Base-by-base conservation (phyloP, 768 basidiomycete genomes). In the Trametopsis cervina region DNA sequence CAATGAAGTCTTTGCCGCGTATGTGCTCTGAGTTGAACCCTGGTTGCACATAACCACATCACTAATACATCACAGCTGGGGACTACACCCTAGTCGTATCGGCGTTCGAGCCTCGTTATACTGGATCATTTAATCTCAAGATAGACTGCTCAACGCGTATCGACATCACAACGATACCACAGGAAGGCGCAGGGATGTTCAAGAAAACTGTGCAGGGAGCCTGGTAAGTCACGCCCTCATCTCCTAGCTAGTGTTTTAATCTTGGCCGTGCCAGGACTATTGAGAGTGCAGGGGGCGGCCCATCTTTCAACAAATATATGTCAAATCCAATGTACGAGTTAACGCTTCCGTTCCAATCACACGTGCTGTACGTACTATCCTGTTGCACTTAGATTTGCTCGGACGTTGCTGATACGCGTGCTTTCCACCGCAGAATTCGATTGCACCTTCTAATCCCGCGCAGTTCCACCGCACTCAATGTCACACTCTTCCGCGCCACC, bases 111-210 rank as follows among this genome's bases (percentile, higher is more conserved):
- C 83, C 90, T 1, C 54, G 54, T 2, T 77, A 86, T 48, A 70
- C 72, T 3, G 89, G 89, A 2, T 53, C 73, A 7, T 95, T 82
- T 64, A 73, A 70, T 1, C 63, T 96, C 21, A 72, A 71, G 20
- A 65, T 90, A 2, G 78, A 86, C 42, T 78, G 84, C 47, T 76
- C 81, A 1, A 60, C 63, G 49, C 72, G 77, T 1, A 73, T 93
- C 44, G 78, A 82, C 15, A 52, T 96, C 20, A 68, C 38, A 11
- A 55, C 78, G 0, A 84, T 96, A 20, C 80, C 83, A 0, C 78
- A 83, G 49, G 95, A 98, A 67, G 93, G 91, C 0, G 89, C 92
- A 0, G 94, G 93, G 0, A 89, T 96, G 91, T 95, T 85, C 60
- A 67, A 66, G 18, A 84, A 87, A 55, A 60, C 71, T 0, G 55